Evolutionary conservation across 2,329 filamentous ascomycete genomes (phyloP), one percentile per base, ranked within the genome.

Genomic region (Penicillium decumbens): DNA sequence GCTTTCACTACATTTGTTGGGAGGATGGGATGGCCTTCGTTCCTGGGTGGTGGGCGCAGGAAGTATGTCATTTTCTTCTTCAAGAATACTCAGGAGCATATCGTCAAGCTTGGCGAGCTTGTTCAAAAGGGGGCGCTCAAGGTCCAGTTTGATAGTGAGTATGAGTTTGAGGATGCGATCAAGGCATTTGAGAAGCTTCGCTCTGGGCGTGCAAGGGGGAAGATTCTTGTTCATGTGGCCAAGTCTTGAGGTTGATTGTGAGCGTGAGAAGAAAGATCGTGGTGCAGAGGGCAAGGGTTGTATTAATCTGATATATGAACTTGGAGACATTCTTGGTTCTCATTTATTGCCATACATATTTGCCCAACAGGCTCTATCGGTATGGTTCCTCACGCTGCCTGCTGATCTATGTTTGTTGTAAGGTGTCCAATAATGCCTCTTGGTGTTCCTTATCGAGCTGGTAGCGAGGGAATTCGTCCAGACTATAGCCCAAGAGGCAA

Each of bases 171-270:
- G 40, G 75, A 85, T 48, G 77, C 74, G 1, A 74, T 76, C 1
- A 74, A 77, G 59, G 83, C 81, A 1, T 82, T 80, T 65, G 75
- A 77, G 63, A 81, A 75, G 61, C 60, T 85, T 59, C 82, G 79
- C 68, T 77, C 71, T 0, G 77, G 78, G 0, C 73, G 77, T 29
- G 73, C 78, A 1, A 77, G 68, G 53, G 84, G 83, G 0, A 87
- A 87, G 69, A 67, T 87, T 54, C 72, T 86, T 24, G 60, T 79
- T 56, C 66, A 62, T 51, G 67, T 72, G 8, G 44, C 45, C 4
- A 48, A 51, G 20, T 23, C 20, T 23, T 23, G 3, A 23, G 20
- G 3, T 23, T 23, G 4, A 23, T 23, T 23, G 20, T 23, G 20
- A 23, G 3, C 4, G 3, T 23, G 20, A 23, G 20, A 23, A 23